phyloP scores from a whole-genome alignment of 768 basidiomycete species.

The Tephrocybe sp. region DNA sequence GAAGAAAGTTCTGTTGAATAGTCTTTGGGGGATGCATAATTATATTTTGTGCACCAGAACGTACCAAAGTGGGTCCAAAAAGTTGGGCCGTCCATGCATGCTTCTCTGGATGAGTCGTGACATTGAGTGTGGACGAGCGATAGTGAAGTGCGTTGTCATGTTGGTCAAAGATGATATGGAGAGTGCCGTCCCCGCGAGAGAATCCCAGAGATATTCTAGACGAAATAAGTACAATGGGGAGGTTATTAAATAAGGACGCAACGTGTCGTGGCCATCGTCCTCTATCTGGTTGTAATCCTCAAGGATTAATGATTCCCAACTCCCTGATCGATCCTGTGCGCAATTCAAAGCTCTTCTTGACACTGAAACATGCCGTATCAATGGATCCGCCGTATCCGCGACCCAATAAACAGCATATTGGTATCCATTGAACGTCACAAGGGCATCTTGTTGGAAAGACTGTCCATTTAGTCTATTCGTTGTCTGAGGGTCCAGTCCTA shows the following conservation, averaged over 20 bases:
- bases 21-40: not conserved
- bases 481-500: not conserved
- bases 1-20: not conserved
- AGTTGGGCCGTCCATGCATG: not conserved
- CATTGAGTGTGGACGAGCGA: not conserved
- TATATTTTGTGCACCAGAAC: not conserved
- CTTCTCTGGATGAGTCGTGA: not conserved
- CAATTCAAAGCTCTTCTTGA: not conserved
- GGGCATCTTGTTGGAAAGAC: not conserved
- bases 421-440: not conserved
- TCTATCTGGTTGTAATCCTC: not conserved
- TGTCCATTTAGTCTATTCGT: not conserved
- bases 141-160: not conserved
- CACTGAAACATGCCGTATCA: not conserved
- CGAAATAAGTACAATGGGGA: not conserved
- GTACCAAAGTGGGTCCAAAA: not conserved
- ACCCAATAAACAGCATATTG: not conserved
- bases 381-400: not conserved
- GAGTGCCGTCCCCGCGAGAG: not conserved
- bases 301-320: not conserved
- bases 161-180: not conserved
- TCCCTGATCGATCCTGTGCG: not conserved
- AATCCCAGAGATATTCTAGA: not conserved
- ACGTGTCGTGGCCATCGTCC: not conserved
- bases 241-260: not conserved